Evolutionary conservation across 352 stramenopile genomes (phyloP).

Genomic region (Phytophthora sp.): DNA sequence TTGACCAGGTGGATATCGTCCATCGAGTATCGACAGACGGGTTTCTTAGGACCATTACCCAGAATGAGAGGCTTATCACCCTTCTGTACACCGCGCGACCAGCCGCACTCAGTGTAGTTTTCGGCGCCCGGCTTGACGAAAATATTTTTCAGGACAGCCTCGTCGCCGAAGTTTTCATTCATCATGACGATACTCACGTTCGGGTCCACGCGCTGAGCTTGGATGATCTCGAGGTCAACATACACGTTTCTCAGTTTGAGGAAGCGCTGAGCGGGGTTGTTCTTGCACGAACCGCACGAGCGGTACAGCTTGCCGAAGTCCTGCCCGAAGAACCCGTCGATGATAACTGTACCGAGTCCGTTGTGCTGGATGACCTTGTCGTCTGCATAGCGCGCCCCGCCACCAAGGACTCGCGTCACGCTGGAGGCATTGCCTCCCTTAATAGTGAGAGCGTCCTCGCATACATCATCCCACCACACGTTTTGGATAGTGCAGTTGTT

Average conservation of each 20-base stretch:
- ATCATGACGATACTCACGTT: constrained; percentile 56
- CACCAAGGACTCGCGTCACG: constrained; percentile 42
- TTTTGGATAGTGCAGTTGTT: constrained; percentile 33
- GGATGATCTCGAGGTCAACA: constrained; percentile 39
- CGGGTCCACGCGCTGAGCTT: constrained; percentile 40
- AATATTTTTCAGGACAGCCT: constrained; percentile 46
- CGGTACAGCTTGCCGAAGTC: constrained; percentile 33
- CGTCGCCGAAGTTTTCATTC: constrained; percentile 48
- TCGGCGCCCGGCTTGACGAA: constrained; percentile 26
- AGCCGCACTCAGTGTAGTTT: constrained; percentile 29
- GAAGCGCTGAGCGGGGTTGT: constrained; percentile 48
- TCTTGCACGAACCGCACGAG: constrained; percentile 34
- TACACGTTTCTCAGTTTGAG: constrained; percentile 45
- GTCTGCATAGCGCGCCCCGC: constrained; percentile 51
- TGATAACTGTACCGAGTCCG: constrained; percentile 30
- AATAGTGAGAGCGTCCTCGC: constrained; percentile 45
- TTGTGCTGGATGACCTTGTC: constrained; percentile 68
- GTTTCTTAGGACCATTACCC: constrained; percentile 40
- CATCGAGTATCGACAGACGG: constrained; percentile 36
- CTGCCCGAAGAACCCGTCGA: constrained; percentile 30
- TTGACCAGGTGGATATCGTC: constrained; percentile 29
- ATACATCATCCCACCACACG: constrained; percentile 40
- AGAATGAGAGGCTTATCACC: constrained; percentile 29
- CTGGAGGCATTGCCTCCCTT: constrained; percentile 45
- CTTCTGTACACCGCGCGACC: constrained; percentile 14